These are phyloP conservation scores for Erodium trifolium DNA, from an alignment of 441 rosid species.

Conservation along the genomic window DNA sequence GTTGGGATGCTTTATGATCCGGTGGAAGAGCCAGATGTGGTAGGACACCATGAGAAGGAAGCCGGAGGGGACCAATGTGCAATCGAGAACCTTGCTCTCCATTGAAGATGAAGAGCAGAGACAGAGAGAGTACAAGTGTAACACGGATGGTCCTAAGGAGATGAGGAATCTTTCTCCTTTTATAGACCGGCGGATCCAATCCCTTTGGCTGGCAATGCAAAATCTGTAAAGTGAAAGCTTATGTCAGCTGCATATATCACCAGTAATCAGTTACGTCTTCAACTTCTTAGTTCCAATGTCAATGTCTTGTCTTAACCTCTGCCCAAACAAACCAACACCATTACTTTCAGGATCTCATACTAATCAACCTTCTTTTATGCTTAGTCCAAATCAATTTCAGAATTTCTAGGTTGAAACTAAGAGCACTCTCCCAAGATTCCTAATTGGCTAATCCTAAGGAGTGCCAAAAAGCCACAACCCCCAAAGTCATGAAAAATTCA, in stretches of 20 bases:
- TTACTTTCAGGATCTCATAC: not conserved
- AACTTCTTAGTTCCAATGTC: not conserved
- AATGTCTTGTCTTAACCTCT: not conserved
- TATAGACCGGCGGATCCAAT: not conserved
- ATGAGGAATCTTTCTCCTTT: not conserved
- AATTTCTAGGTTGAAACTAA: not conserved
- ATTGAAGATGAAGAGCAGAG: conserved; percentile 11
- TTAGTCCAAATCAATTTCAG: not conserved
- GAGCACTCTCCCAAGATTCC: not conserved
- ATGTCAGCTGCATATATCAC: not conserved
- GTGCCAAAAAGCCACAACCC: not conserved
- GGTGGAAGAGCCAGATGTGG: conserved; percentile 68
- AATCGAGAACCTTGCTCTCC: conserved; percentile 54
- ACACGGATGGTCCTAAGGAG: not conserved
- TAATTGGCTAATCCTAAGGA: not conserved
- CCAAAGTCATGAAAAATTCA: not conserved
- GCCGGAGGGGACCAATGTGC: conserved; percentile 51
- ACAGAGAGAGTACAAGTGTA: not conserved
- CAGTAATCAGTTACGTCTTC: not conserved
- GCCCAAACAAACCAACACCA: not conserved
- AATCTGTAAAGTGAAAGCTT: not conserved
- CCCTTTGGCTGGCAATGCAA: not conserved
- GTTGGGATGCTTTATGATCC: conserved; percentile 48
- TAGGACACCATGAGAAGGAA: conserved; percentile 41
- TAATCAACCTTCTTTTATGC: not conserved